Base-by-base conservation (phyloP, 495 filamentous ascomycete genomes). In the Chaetomium cochliodes region DNA sequence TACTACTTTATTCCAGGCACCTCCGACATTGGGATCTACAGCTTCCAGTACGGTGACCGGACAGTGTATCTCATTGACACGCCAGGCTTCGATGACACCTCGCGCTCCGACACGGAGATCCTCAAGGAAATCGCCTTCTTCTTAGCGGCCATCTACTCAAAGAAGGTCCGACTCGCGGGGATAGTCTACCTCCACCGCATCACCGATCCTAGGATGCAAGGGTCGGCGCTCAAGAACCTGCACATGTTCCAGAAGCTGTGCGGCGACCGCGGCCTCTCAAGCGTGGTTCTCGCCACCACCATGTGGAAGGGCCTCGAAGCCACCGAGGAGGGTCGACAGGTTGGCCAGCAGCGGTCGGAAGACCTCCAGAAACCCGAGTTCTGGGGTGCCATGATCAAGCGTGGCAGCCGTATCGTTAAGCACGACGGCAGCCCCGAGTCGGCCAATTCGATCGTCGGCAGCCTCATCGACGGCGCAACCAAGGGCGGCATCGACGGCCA, bases 71-170 rank as follows among this genome's bases (percentile, higher is more conserved):
- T 55, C 3, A 39, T 55, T 13, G 76, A 78, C 53, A 74, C 73
- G 15, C 76, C 73, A 0, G 75, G 76, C 9, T 76, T 78, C 49
- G 69, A 76, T 59, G 76, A 78, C 59, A 76, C 76, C 1, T 55
- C 50, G 13, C 66, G 68, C 12, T 63, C 63, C 28, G 73, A 78
- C 42, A 63, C 57, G 0, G 74, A 74, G 13, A 64, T 77, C 16
- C 64, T 77, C n/a, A 60, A 30, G 18, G 60, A 67, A 2, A 64
- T 72, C 26, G 70, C 70, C 15, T 49, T 51, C 26, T 70, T 57
- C 46, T 59, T 77, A 7, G 42, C 58, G 26, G 37, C 59, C 5
- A 42, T 63, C 2, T 73, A 76, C 55, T 13, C 39, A 18, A 61
- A 50, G 22, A 52, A 58, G 16, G 51, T 67, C 30, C 51, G 22